Base-by-base conservation (phyloP, 352 stramenopile species). In the Plasmopara viticola region DNA sequence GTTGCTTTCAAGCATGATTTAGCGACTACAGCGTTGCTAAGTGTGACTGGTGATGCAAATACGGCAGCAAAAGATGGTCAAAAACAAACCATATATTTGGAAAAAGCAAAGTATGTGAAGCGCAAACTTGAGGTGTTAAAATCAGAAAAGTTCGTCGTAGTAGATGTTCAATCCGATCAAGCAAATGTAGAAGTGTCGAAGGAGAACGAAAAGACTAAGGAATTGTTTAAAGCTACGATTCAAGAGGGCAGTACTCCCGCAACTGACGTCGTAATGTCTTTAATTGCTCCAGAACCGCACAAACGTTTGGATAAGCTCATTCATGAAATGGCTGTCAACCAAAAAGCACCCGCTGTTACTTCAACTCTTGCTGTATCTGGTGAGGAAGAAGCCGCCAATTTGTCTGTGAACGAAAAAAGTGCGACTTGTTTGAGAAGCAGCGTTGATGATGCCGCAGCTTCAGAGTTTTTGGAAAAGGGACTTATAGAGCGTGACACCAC, bases 61-160 rank as follows among this genome's bases (percentile, higher is more conserved):
- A 54, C 28, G 51, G 2, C 29, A 9, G 44, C 58, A 48, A 45
- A 58, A 17, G n/a, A 51, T 18, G 33, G n/a, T 17, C 12, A n/a
- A 10, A 59, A 53, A 40, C 33, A 48, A 38, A 9, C 51, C n/a
- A 38, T 25, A 20, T 12, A 56, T 25, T 9, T 69, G 28, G 58
- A 60, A 50, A 55, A 66, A 40, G 56, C 60, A 9, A 80, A 75
- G 48, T 85, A 85, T 28, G 64, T 85, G 9, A 82, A 75, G 58
- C 53, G 71, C 34, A 82, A 72, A 61, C 53, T 85, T 4, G 38
- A 39, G n/a, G n/a, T 72, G 20, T 59, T 51, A 5, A 64, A 58
- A 13, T 44, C 53, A 30, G 13, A 20, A 37, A 37, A 56, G 8
- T 38, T 41, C 13, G n/a, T n/a, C 13, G 30, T 10, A 6, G 9